These are phyloP conservation scores for Cercophora newfieldiana DNA, from an alignment of 495 filamentous ascomycete species.

Conservation along the genomic window DNA sequence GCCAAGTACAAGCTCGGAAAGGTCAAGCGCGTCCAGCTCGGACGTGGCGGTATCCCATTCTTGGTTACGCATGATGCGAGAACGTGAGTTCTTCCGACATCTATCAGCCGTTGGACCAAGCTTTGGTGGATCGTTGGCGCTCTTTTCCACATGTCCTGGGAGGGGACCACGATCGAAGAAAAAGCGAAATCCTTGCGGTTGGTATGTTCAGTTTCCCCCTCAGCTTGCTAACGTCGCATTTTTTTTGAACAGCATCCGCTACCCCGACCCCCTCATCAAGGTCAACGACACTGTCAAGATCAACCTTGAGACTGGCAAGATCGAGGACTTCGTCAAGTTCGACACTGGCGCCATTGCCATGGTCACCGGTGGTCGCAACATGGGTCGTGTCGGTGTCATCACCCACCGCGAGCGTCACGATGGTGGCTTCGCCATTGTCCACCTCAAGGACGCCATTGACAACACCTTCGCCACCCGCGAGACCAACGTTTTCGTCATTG, in stretches of 20 bases:
- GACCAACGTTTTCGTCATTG: conserved; percentile 98
- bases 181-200: conserved; percentile 42
- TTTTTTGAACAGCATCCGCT: conserved; percentile 74
- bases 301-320: conserved; percentile 94
- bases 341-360: conserved; percentile 97
- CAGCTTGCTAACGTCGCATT: conserved; percentile 42
- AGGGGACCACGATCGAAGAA: conserved; percentile 17
- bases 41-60: conserved; percentile 99
- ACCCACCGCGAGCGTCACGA: conserved; percentile 99
- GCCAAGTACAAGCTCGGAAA: conserved; percentile 99
- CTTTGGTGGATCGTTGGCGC: conserved; percentile 70
- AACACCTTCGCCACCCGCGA: conserved; percentile 99
- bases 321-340: conserved; percentile 92
- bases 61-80: conserved; percentile 99
- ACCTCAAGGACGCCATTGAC: conserved; percentile 99
- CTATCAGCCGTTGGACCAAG: conserved; percentile 99
- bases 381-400: conserved; percentile 99
- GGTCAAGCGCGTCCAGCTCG: conserved; percentile 98
- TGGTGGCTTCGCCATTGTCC: conserved; percentile 98
- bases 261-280: conserved; percentile 96
- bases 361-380: conserved; percentile 98
- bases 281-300: conserved; percentile 99
- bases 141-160: conserved; percentile 9
- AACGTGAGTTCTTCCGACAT: conserved; percentile 95
- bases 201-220: conserved; percentile 42